Base-by-base conservation (phyloP, 257 asterid species). In the Solanum microdontum region DNA sequence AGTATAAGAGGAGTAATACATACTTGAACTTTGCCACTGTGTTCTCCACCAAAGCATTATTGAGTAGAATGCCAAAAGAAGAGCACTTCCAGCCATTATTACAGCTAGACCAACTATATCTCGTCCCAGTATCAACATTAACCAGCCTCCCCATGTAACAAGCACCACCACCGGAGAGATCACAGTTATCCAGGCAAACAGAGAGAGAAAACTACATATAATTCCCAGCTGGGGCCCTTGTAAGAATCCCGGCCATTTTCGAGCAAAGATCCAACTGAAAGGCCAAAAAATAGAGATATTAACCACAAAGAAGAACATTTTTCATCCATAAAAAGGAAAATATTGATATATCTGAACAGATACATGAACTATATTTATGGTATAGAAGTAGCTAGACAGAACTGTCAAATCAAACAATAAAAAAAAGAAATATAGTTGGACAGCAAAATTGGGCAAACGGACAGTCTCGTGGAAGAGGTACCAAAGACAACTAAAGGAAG, bases 11-110 rank as follows among this genome's bases (percentile, higher is more conserved):
- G 39, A n/a, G 48, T 55, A 36, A 79, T 87, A 91, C 99, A 69
- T 94, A 97, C 99, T 97, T 92, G 99, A 97, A 94, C 99, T 97
- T 94, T 97, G 99, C 99, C 99, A 97, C 84, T 96, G 99, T 75
- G 99, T 97, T 91, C 99, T 96, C 99, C 99, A 97, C 99, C 99
- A 97, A 89, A 97, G 98, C 99, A 97, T 97, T 84, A 97, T 92
- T 4, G 99, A 94, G 87, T 97, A 97, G 93, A 97, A 97, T 37
- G 99, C 98, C 92, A 97, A 89, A 62, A 97, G 95, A 66, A 97
- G 94, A 90, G 99, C 98, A 89, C 92, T 93, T 88, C 99, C 99
- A 87, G 98, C 98, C 99, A 97, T 97, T 92, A 97, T 92, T 87
- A 97, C 98, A 43, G 99, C 99, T 68, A 97, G 94, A 87, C 99